Base-by-base conservation (phyloP, 345 rosid genomes). In the Populus alba region DNA sequence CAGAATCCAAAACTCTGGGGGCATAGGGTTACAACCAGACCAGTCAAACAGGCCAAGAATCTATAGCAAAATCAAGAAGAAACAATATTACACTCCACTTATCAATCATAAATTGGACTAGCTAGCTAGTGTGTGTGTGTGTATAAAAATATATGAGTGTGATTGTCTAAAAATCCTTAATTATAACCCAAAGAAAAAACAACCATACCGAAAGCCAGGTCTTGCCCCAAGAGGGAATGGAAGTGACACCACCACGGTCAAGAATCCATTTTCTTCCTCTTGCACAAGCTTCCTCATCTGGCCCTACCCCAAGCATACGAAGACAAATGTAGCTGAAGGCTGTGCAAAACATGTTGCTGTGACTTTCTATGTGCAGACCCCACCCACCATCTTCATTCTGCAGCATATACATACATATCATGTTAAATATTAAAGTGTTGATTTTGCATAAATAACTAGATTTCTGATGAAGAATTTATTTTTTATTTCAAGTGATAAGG, bases 301-400 rank as follows among this genome's bases (percentile, higher is more conserved):
- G 69, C 15, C 74, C 81, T 33, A 67, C 74, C 0, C 81, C 78
- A 1, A 79, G 37, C 29, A 79, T 41, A 16, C 81, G 77, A 49
- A 79, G 41, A 16, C 81, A 57, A 13, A 79, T 38, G 31, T 79
- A 79, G 59, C 63, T 79, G 38, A 79, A 18, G 0, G 65, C 38
- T 8, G 81, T 79, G 37, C 77, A 73, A 33, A 79, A 55, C 81
- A 79, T 79, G 33, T 45, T 55, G 68, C 81, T 79, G 35, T 67
- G 81, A 17, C 81, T 68, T 68, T 73, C 81, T 25, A 73, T 79
- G 41, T 79, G 74, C 20, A 73, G 37, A 15, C 77, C 81, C 81
- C 81, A 79, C 7, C 81, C 81, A 29, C 81, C 81, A 68, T 79
- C 81, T 79, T 79, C 81, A 55, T 79, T 79, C 81, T 79, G 47